phyloP scores from a whole-genome alignment of 2,329 filamentous ascomycete species.

The Madurella mycetomatis region DNA sequence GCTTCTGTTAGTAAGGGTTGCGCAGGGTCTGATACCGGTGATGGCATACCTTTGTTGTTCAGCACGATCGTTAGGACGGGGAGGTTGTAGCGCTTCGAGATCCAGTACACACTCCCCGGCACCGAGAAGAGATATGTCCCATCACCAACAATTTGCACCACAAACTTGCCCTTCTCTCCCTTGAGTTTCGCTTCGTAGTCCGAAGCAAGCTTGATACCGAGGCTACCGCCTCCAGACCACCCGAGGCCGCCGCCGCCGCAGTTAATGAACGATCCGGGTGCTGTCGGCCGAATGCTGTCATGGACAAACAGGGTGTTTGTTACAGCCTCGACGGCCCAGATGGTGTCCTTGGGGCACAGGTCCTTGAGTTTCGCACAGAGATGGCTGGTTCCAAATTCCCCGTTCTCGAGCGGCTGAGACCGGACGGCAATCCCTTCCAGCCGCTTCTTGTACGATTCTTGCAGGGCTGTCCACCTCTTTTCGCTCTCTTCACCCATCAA shows the following conservation, averaged over 20 bases:
- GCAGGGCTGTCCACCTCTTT: constrained; percentile 50
- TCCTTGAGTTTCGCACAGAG: constrained; percentile 35
- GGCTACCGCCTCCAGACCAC: constrained; percentile 48
- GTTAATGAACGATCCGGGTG: constrained; percentile 50
- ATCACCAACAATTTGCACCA: constrained; percentile 48
- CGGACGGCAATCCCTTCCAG: constrained; percentile 56
- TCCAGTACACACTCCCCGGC: constrained; percentile 47
- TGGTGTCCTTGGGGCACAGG: constrained; percentile 48
- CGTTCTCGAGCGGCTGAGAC: constrained; percentile 56
- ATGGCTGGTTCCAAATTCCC: constrained; percentile 54
- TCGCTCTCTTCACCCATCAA: constrained; percentile 35
- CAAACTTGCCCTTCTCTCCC: constrained; percentile 38
- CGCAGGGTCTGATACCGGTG: not conserved
- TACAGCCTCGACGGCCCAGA: constrained; percentile 71
- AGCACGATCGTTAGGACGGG: constrained; percentile 46
- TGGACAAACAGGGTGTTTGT: constrained; percentile 63
- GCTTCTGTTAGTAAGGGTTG: not conserved
- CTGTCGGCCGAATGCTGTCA: constrained; percentile 61
- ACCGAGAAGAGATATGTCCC: constrained; percentile 47
- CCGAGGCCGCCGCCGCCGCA: constrained; percentile 50
- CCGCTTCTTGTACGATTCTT: constrained; percentile 53
- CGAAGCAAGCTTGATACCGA: constrained; percentile 47
- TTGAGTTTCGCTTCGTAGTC: constrained; percentile 37
- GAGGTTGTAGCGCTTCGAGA: constrained; percentile 43
- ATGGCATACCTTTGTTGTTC: constrained; percentile 46